These are phyloP conservation scores for Penicillium coprophilum DNA, from an alignment of 495 filamentous ascomycete genomes.

Conservation along the genomic window DNA sequence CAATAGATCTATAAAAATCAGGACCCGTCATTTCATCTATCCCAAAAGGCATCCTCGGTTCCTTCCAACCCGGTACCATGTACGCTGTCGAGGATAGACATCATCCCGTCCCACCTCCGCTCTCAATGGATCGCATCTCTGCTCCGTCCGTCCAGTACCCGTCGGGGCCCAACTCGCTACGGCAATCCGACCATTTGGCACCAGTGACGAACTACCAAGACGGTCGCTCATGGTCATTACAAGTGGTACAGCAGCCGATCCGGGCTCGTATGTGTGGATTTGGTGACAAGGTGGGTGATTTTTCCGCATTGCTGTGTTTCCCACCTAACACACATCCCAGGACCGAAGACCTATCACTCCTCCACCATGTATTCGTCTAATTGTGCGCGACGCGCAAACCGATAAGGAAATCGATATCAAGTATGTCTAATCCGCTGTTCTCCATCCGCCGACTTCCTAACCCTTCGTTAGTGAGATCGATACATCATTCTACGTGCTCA, in stretches of 20 bases:
- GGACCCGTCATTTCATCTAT: conserved; percentile 15
- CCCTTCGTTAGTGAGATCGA: conserved; percentile 63
- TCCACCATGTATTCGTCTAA: conserved; percentile 84
- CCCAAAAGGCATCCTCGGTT: conserved; percentile 27
- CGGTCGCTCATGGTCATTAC: conserved; percentile 61
- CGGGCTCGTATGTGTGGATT: conserved; percentile 98
- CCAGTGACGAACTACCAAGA: conserved; percentile 44
- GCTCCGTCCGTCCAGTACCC: conserved; percentile 44
- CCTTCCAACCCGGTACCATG: conserved; percentile 36
- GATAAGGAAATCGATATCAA: conserved; percentile 88
- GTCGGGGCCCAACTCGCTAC: conserved; percentile 35
- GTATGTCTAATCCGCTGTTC: conserved; percentile 46
- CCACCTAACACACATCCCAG: conserved; percentile 42
- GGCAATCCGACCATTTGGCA: conserved; percentile 37
- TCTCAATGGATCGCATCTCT: conserved; percentile 51
- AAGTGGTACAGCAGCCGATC: conserved; percentile 88
- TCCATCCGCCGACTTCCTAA: neutral
- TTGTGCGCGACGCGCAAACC: conserved; percentile 75
- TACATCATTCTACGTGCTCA: conserved; percentile 86
- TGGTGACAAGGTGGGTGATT: conserved; percentile 80
- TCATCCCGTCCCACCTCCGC: conserved; percentile 43
- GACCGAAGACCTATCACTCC: conserved; percentile 96
- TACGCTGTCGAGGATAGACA: conserved; percentile 48
- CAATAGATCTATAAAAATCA: conserved; percentile 13
- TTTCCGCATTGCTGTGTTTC: neutral